Evolutionary conservation across 805 yeast genomes (phyloP).

Genomic region (Blastobotrys attinorum): DNA sequence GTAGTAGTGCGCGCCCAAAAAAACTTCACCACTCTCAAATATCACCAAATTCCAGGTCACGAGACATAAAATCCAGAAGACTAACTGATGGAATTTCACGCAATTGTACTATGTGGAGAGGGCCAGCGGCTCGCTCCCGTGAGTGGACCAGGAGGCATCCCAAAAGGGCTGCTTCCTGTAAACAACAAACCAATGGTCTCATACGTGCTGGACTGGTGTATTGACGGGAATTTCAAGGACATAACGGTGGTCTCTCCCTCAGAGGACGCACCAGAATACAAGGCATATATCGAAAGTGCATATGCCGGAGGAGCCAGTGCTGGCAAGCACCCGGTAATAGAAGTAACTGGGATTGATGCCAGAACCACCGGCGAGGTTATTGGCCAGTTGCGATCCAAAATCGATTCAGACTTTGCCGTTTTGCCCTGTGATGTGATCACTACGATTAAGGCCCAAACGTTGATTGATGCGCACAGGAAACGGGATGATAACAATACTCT

Average conservation of each 20-base stretch:
- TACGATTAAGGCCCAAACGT: conserved; percentile 81
- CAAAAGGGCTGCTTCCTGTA: conserved; percentile 83
- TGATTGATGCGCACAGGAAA: conserved; percentile 76
- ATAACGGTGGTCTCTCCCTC: conserved; percentile 55
- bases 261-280: conserved; percentile 40
- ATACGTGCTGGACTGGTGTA: conserved; percentile 90
- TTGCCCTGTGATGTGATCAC: conserved; percentile 93
- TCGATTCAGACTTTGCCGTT: conserved; percentile 52
- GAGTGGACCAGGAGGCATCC: conserved; percentile 53
- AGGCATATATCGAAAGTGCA: conserved; percentile 42
- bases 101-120: conserved; percentile 80
- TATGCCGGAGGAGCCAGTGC: conserved; percentile 1
- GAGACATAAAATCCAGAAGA: too few species aligned
- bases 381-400: conserved; percentile 5
- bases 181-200: conserved; percentile 86
- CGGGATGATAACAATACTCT: conserved; percentile 62
- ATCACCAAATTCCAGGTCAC: too few species aligned
- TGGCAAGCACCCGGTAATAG: conserved; percentile 3
- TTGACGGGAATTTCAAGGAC: conserved; percentile 63
- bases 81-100: conserved; percentile 89
- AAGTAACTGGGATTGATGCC: conserved; percentile 11
- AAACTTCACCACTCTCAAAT: too few species aligned
- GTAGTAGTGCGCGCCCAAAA: too few species aligned
- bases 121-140: conserved; percentile 66
- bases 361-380: conserved; percentile 18